Conservation (phyloP, 768 basidiomycete species). For the Obba rivulosa region DNA sequence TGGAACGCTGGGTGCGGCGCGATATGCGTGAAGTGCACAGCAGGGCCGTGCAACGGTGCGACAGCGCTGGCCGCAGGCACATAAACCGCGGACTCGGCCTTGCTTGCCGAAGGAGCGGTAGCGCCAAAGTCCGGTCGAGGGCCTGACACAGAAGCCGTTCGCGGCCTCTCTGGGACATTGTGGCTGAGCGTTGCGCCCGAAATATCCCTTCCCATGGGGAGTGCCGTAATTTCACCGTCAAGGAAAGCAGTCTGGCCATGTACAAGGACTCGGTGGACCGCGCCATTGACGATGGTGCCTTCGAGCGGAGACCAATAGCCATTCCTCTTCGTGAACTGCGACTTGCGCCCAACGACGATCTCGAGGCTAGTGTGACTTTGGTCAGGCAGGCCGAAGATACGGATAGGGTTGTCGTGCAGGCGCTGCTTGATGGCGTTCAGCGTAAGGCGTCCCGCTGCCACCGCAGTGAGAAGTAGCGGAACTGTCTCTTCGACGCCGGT, state of each 20-base stretch:
- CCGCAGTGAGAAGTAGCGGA: slow-evolving; percentile 83
- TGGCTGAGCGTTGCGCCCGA: slow-evolving; percentile 56
- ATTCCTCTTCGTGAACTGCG: slow-evolving; percentile 40
- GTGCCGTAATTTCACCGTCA: slow-evolving; percentile 67
- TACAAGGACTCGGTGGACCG: slow-evolving; percentile 86
- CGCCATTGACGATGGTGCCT: slow-evolving; percentile 55
- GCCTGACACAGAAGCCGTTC: slow-evolving; percentile 11
- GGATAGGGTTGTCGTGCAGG: slow-evolving; percentile 86
- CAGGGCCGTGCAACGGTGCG: slow-evolving; percentile 25
- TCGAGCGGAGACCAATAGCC: slow-evolving; percentile 82
- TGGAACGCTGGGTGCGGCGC: slow-evolving; percentile 84
- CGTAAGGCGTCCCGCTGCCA: slow-evolving; percentile 70
- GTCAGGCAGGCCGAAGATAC: slow-evolving; percentile 88
- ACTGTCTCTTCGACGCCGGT: slow-evolving; percentile 87
- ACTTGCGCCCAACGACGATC: slow-evolving; percentile 75
- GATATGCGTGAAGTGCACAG: slow-evolving; percentile 40
- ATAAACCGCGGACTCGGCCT: not conserved
- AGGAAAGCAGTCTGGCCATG: slow-evolving; percentile 87
- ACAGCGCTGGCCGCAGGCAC: slow-evolving; percentile 3
- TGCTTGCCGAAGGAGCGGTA: slow-evolving; percentile 1
- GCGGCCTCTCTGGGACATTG: slow-evolving; percentile 24
- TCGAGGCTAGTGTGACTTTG: slow-evolving; percentile 86
- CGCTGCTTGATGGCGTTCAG: slow-evolving; percentile 79
- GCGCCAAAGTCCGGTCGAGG: slow-evolving; percentile 12
- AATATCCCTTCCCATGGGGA: slow-evolving; percentile 65